Evolutionary conservation across 257 asterid species (phyloP), one percentile per base, ranked within the genome.

Genomic region (Lavandula angustifolia): DNA sequence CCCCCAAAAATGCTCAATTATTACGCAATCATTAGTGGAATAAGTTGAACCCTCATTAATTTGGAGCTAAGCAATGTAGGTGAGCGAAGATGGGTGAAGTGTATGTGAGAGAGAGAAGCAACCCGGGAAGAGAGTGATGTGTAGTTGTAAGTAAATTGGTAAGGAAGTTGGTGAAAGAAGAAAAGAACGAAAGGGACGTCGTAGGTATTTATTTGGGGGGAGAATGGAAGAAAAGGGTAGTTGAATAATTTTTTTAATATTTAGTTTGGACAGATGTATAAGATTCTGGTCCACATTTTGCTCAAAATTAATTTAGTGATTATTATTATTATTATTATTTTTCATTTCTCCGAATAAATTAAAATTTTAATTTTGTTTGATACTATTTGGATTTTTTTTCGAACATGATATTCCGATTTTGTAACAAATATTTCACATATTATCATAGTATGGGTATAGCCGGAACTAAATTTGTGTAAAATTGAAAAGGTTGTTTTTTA

Each of bases 161-260:
- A 49, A 16, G 51, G 66, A 56, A 60, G 77, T 64, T 47, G 27
- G 65, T 52, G 72, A 27, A 38, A 16, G 47, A 29, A 14, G 53
- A 62, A 57, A 60, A 57, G 55, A 73, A 55, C 40, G 83, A 86
- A 81, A 89, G 73, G 73, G 86, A 82, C 87, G 81, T 68, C 83
- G 83, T 74, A 41, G 60, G 77, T 71, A 76, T 67, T 76, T 67
- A 67, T 62, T 71, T 62, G 40, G 67, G 62, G 4, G 56, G 41
- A 47, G 34, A 48, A 32, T n/a, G 62, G 66, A 41, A 16, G 73
- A 37, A 65, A 52, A 35, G 42, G 68, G 81, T 62, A 31, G 81
- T 68, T 77, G 81, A 62, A 63, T 4, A 13, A 9, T 42, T 42
- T 64, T 59, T 17, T 37, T 11, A 59, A 14, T 35, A 9, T 38